Evolutionary conservation across 805 yeast genomes (phyloP).

Genomic region (Saccharomyces mikatae): DNA sequence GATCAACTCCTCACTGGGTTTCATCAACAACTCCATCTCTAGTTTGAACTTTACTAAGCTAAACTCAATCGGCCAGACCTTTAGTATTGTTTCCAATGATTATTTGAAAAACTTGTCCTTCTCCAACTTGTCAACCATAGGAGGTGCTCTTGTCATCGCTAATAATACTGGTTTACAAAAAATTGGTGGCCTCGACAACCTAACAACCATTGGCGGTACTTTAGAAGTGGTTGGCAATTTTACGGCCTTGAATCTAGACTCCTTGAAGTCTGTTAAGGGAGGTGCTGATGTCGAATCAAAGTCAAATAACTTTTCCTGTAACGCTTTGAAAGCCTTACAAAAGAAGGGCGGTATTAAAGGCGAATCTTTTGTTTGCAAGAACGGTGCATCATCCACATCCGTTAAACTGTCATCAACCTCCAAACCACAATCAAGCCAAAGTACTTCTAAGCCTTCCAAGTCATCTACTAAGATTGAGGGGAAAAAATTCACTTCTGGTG

Average conservation of each 20-base stretch:
- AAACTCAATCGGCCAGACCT: constrained; percentile 66
- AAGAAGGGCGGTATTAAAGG: constrained; percentile 81
- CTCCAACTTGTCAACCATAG: constrained; percentile 60
- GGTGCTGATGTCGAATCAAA: constrained; percentile 76
- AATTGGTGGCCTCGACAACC: constrained; percentile 65
- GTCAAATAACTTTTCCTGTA: constrained; percentile 71
- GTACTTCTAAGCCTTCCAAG: constrained; percentile 31
- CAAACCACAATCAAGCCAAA: constrained; percentile 20
- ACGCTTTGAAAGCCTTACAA: constrained; percentile 62
- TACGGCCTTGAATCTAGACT: constrained; percentile 66
- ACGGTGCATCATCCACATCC: constrained; percentile 47
- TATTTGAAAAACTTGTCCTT: constrained; percentile 62
- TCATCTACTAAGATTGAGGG: constrained; percentile 34
- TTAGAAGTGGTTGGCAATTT: constrained; percentile 73
- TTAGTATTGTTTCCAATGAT: constrained; percentile 66
- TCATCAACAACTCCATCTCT: constrained; percentile 63
- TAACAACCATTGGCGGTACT: constrained; percentile 82
- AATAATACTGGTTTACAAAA: constrained; percentile 68
- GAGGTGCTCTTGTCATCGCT: constrained; percentile 88
- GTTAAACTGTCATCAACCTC: constrained; percentile 30
- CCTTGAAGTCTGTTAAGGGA: constrained; percentile 77
- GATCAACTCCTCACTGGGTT: constrained; percentile 76
- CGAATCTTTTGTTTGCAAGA: constrained; percentile 71
- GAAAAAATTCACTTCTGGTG: constrained; percentile 14
- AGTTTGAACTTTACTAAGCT: constrained; percentile 48